These are phyloP conservation scores for Penicillium manginii DNA, from an alignment of 495 filamentous ascomycete species.

Conservation along the genomic window DNA sequence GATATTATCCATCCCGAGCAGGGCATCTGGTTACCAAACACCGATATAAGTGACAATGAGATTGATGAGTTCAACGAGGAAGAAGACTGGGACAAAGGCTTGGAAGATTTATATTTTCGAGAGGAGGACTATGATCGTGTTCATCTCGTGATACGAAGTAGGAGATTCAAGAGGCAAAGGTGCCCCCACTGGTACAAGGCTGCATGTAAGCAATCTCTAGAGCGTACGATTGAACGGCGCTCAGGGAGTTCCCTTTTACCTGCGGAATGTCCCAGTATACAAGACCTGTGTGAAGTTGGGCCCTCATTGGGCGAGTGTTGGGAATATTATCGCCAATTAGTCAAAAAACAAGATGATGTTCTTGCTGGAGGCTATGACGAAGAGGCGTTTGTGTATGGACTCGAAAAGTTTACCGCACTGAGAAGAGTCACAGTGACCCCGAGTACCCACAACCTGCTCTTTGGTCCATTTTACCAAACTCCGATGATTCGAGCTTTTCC, in stretches of 20 bases:
- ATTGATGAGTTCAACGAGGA: no score
- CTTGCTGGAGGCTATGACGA: conserved; percentile 16
- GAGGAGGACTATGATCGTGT: no score
- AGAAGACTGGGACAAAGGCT: no score
- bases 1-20: no score
- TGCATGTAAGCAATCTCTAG: conserved; percentile 9
- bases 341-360: conserved; percentile 23
- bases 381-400: conserved; percentile 10
- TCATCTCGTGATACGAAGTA: background rate
- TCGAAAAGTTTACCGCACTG: conserved; percentile 13
- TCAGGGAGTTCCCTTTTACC: no score
- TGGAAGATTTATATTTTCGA: no score
- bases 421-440: conserved; percentile 13
- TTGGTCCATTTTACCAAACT: conserved; percentile 28
- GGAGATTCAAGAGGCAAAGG: conserved; percentile 7
- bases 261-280: no score
- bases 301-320: conserved; percentile 15
- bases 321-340: conserved; percentile 23
- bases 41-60: background rate
- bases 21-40: background rate
- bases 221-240: no score
- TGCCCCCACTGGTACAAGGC: conserved; percentile 21
- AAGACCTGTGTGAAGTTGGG: background rate
- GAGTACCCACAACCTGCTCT: conserved; percentile 2
- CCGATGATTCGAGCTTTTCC: conserved; percentile 37